Percentiles rank a stretch among this genome's conserved stretches.
Conservation (phyloP, 495 filamentous ascomycete genomes). For the Saxispiralis lemnorum region DNA sequence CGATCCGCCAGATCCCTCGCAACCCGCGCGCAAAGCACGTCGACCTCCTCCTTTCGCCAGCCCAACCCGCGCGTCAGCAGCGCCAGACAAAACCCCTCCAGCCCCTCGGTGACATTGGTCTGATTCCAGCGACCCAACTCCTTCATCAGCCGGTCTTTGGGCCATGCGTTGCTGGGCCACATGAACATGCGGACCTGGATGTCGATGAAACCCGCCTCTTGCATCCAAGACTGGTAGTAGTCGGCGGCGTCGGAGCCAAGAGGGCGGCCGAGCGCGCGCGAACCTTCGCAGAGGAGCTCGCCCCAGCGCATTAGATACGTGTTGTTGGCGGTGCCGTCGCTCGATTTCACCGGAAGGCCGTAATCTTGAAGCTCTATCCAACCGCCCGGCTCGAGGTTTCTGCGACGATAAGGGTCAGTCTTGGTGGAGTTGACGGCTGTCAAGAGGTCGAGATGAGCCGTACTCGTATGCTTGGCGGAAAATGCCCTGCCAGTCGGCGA, state of each 20-base stretch:
- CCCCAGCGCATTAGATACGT: conserved; percentile 17
- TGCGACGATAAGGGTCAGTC: neutral
- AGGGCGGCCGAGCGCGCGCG: conserved; percentile 13
- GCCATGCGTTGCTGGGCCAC: conserved; percentile 20
- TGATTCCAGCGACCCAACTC: conserved; percentile 21
- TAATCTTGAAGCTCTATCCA: conserved; percentile 35
- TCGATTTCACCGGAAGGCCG: conserved; percentile 13
- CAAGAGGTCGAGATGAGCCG: neutral
- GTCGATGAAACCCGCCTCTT: conserved; percentile 19
- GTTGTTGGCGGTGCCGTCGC: conserved; percentile 9
- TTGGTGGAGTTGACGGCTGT: too few species aligned
- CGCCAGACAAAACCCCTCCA: conserved; percentile 19
- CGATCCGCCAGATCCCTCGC: conserved; percentile 10
- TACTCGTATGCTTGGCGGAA: conserved; percentile 26
- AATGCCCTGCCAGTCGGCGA: conserved; percentile 32
- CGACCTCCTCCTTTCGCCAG: conserved; percentile 15
- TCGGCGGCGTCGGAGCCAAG: conserved; percentile 11
- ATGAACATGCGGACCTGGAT: conserved; percentile 16
- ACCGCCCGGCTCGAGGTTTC: conserved; percentile 30
- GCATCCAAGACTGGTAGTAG: conserved; percentile 12
- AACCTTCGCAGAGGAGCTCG: conserved; percentile 14
- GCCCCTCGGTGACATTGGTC: conserved; percentile 17
- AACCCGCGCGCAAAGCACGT: conserved; percentile 13
- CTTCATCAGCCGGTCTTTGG: conserved; percentile 17
- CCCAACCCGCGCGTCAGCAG: conserved; percentile 17